Conservation (phyloP, 352 stramenopile genomes). For the Phytophthora foliorum region DNA sequence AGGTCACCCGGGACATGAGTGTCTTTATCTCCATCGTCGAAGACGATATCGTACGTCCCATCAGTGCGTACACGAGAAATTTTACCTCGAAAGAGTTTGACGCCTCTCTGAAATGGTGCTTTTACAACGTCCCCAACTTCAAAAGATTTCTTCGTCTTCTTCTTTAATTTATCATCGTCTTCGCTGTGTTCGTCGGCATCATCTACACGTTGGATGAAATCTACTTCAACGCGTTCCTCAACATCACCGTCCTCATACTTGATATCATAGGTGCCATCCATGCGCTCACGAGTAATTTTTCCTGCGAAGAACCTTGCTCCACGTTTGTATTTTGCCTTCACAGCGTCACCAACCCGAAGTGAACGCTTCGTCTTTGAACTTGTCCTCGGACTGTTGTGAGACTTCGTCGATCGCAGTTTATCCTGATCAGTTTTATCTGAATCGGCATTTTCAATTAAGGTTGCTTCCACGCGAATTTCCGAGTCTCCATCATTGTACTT, state of each 20-base stretch:
- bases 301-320: constrained; percentile 44
- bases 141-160: constrained; percentile 23
- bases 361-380: constrained; percentile 4
- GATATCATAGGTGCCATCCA: constrained; percentile 60
- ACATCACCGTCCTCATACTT: constrained; percentile 55
- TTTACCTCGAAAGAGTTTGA: constrained; percentile 49
- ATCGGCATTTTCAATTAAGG: constrained; percentile 34
- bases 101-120: constrained; percentile 52
- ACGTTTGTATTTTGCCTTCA: constrained; percentile 56
- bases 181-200: constrained; percentile 21
- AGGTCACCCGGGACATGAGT: constrained; percentile 35
- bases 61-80: constrained; percentile 51
- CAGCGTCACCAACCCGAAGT: constrained; percentile 30
- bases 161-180: constrained; percentile 44
- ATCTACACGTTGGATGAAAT: constrained; percentile 36
- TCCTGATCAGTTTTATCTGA: constrained; percentile 27
- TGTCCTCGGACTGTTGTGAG: constrained; percentile 5
- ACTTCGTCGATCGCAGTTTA: constrained; percentile 6
- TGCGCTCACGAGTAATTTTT: constrained; percentile 45
- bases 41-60: constrained; percentile 59
- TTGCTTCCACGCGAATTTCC: constrained; percentile 46
- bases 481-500: constrained; percentile 72
- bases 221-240: constrained; percentile 43
- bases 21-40: constrained; percentile 52
- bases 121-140: constrained; percentile 63